Evolutionary conservation across 306 rosid genomes (phyloP).

Genomic region (Rosa multiflora): DNA sequence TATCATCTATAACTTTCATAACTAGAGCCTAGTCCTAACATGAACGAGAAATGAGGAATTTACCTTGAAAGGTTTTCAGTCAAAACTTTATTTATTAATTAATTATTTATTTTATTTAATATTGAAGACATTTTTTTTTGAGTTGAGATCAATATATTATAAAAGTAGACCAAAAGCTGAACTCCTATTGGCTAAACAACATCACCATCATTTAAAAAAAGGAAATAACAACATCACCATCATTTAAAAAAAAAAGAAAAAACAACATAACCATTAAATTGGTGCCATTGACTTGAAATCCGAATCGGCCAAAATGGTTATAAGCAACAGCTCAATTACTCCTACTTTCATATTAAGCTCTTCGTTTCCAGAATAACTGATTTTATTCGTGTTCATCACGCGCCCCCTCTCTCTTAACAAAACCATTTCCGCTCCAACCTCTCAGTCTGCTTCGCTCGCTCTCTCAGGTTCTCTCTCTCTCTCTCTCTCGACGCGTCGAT

Average conservation of each 20-base stretch:
- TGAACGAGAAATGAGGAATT: too few relatives aligned
- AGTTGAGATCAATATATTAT: not conserved
- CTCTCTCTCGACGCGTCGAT: not conserved
- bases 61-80: too few relatives aligned
- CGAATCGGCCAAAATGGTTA: not conserved
- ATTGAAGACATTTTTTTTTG: too few relatives aligned
- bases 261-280: not conserved
- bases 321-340: too few relatives aligned
- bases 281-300: not conserved
- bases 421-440: conserved; percentile 8
- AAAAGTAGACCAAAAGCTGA: not conserved
- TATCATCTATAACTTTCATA: too few relatives aligned
- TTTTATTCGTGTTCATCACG: not conserved
- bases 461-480: not conserved
- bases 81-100: too few relatives aligned
- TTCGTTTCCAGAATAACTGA: not conserved
- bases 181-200: not conserved
- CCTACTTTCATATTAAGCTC: too few relatives aligned
- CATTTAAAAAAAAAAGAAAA: not conserved
- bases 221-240: not conserved
- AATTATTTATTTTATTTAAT: too few relatives aligned
- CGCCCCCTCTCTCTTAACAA: not conserved
- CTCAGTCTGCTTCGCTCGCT: not conserved
- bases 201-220: not conserved
- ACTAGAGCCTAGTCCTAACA: too few relatives aligned